phyloP scores from a whole-genome alignment of 2,329 filamentous ascomycete genomes.

The Proliferodiscus dingleyae region DNA sequence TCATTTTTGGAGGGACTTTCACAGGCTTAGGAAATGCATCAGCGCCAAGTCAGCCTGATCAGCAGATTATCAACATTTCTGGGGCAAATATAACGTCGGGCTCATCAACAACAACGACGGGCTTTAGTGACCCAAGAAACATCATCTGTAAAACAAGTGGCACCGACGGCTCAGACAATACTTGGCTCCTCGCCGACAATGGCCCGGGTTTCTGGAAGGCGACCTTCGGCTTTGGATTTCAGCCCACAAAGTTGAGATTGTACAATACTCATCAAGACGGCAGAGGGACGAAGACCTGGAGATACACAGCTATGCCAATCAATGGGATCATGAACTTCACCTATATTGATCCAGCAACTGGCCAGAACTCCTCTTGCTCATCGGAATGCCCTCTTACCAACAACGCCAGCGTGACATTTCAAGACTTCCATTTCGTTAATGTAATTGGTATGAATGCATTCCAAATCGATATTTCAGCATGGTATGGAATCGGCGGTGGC shows the following conservation, averaged over 20 bases:
- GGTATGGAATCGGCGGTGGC: conserved; percentile 82
- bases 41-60: conserved; percentile 59
- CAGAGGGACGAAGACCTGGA: conserved; percentile 81
- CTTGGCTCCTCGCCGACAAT: conserved; percentile 76
- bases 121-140: conserved; percentile 70
- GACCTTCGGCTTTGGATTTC: conserved; percentile 75
- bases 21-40: conserved; percentile 80
- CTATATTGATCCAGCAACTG: conserved; percentile 71
- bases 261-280: conserved; percentile 84
- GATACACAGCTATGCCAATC: conserved; percentile 78
- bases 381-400: conserved; percentile 78
- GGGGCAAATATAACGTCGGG: conserved; percentile 68
- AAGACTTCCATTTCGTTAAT: conserved; percentile 92
- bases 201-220: conserved; percentile 79
- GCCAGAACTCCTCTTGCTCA: conserved; percentile 67
- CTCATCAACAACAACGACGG: conserved; percentile 55
- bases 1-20: conserved; percentile 89
- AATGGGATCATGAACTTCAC: conserved; percentile 96
- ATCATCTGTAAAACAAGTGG: conserved; percentile 75
- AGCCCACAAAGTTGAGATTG: conserved; percentile 79
- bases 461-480: conserved; percentile 77
- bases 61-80: conserved; percentile 78
- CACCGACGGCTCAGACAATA: conserved; percentile 64
- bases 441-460: conserved; percentile 82
- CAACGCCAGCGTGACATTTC: conserved; percentile 60